Percentiles rank a stretch among this genome's conserved stretches.
These are phyloP conservation scores for Lupinus albus DNA, from an alignment of 306 rosid genomes.

Conservation along the genomic window DNA sequence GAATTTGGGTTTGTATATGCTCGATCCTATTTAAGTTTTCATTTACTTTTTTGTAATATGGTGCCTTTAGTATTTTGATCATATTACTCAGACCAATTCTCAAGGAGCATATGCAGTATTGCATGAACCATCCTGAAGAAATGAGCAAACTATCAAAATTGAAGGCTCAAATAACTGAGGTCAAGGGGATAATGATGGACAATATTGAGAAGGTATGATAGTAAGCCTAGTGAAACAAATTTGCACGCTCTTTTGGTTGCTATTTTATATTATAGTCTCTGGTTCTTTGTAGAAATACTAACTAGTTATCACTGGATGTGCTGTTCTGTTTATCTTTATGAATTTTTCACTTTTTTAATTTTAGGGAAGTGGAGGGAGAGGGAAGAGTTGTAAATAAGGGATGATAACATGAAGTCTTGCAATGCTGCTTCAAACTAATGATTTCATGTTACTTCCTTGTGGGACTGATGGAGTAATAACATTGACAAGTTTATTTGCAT, in stretches of 20 bases:
- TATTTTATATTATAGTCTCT: slow-evolving; percentile 6
- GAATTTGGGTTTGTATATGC: slow-evolving; percentile 79
- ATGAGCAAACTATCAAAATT: slow-evolving; percentile 86
- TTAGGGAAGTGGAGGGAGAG: neutral
- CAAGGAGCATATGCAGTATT: slow-evolving; percentile 95
- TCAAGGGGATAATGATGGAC: slow-evolving; percentile 96
- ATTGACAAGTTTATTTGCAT: slow-evolving; percentile 23
- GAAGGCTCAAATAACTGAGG: slow-evolving; percentile 96
- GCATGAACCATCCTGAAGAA: slow-evolving; percentile 92
- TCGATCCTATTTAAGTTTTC: slow-evolving; percentile 7
- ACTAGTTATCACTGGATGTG: slow-evolving; percentile 3
- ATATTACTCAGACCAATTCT: slow-evolving; percentile 68
- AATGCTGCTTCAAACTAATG: slow-evolving; percentile 32
- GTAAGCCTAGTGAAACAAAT: slow-evolving; percentile 3
- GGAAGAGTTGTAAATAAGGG: neutral
- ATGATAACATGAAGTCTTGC: slow-evolving; percentile 19
- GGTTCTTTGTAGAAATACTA: slow-evolving; percentile 21
- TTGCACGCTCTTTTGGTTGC: neutral
- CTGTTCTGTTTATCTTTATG: neutral
- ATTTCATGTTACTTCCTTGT: slow-evolving; percentile 1
- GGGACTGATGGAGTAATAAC: neutral
- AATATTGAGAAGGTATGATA: slow-evolving; percentile 84
- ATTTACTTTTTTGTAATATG: slow-evolving; percentile 13
- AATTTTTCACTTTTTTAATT: neutral
- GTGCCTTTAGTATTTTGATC: slow-evolving; percentile 25